These are phyloP conservation scores for Dactylis glomerata DNA, from an alignment of 176 grass and related monocot species.

Conservation along the genomic window DNA sequence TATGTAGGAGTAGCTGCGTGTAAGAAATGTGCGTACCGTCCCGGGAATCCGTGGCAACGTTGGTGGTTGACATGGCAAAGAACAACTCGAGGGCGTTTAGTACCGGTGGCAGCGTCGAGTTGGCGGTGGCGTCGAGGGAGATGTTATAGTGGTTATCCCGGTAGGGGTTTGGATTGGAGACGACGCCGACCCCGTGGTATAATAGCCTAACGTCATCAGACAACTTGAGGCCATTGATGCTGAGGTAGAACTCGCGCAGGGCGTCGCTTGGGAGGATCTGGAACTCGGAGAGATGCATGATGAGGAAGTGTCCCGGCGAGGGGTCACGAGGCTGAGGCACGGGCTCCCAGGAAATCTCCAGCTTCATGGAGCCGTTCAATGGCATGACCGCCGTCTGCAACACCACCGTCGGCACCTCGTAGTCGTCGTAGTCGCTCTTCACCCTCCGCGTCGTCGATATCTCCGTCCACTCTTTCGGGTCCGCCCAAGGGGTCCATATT, in stretches of 20 bases:
- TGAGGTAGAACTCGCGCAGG: constrained; percentile 39
- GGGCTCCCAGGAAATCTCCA: constrained; percentile 23
- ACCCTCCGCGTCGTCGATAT: constrained; percentile 33
- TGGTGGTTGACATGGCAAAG: too few relatives aligned
- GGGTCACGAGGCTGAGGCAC: background rate
- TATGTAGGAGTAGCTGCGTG: too few relatives aligned
- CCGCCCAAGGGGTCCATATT: background rate
- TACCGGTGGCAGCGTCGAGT: background rate
- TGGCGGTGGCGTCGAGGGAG: background rate
- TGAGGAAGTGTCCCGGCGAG: background rate
- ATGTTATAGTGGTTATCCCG: background rate
- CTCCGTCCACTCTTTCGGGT: background rate
- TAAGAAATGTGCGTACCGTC: constrained; percentile 40
- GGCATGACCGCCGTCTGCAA: too few relatives aligned
- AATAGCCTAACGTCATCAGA: background rate
- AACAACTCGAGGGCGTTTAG: constrained; percentile 47
- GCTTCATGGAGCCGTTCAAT: background rate
- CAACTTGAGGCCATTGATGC: constrained; percentile 10
- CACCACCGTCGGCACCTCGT: background rate
- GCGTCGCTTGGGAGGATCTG: constrained; percentile 14
- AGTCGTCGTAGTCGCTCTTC: background rate
- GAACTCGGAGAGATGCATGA: constrained; percentile 36
- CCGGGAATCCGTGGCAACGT: background rate
- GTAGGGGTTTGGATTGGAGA: too few relatives aligned
- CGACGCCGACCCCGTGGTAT: background rate